Base-by-base conservation (phyloP, 108 stramenopile species). In the Nitzschia sp. region DNA sequence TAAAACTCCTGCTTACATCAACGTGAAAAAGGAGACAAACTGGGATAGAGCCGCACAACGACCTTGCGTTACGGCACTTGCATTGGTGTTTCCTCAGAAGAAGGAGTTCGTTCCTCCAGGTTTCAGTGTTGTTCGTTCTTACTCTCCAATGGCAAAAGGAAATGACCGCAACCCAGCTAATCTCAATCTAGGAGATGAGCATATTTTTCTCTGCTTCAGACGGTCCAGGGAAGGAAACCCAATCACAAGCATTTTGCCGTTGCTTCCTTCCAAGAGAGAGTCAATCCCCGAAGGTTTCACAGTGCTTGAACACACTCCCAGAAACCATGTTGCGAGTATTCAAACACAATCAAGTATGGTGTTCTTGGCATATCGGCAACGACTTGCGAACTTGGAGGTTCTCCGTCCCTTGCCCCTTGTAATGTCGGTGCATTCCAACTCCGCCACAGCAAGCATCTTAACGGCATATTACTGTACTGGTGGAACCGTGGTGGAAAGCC, bases 151-250 rank as follows among this genome's bases (percentile, higher is more conserved):
- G 10, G 48, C 65, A 41, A 64, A 42, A 65, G 72, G 25, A 46
- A 42, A 42, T 8, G 53, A 50, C 15, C 21, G 48, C 59, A 52
- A 48, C 48, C 42, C 72, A 14, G 38, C 59, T 12, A 68, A 72
- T 57, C 79, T 89, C 9, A 89, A 89, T 57, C 53, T 70, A 41
- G 86, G 82, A 21, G 78, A 73, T 11, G 92, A 93, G 51, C 76
- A 82, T 22, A 81, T 88, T 6, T 89, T 82, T 70, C 62, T 91
- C 1, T 92, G 90, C 65, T 94, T 87, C 63, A 75, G 87, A 53
- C 73, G 90, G n/a, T 94, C 93, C 0, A 73, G 93, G 22, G 93
- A 94, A 68, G 93, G 93, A 0, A 94, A 94, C 59, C 93, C 93
- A 15, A 60, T 94, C 7, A 94, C 93, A 14, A 88, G 86, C 25